phyloP scores from a whole-genome alignment of 2,329 filamentous ascomycete species.

The Scopulariopsis brevicaulis region DNA sequence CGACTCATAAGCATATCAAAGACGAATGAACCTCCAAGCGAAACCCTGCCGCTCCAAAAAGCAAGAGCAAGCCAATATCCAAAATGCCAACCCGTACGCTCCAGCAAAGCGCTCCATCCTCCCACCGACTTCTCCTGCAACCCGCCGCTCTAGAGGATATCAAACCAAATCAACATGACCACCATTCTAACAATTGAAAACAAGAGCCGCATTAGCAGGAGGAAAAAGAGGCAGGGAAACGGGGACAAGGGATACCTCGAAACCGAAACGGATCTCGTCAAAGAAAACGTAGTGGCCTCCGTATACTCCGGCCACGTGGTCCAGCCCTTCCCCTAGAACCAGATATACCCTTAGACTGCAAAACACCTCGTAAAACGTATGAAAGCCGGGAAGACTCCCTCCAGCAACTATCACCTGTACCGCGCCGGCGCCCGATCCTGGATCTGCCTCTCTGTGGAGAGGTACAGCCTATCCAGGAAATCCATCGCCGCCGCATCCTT shows the following conservation, averaged over 20 bases:
- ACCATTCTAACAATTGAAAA: not conserved
- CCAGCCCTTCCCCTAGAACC: not conserved
- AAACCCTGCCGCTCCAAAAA: not conserved
- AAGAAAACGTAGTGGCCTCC: not conserved
- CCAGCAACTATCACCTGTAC: conserved; percentile 19
- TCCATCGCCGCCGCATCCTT: conserved; percentile 79
- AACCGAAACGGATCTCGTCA: not conserved
- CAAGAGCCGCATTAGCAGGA: not conserved
- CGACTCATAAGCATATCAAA: not conserved
- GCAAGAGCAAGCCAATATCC: not conserved
- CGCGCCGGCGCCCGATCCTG: conserved; percentile 46
- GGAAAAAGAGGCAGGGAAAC: not conserved
- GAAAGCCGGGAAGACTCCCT: not conserved
- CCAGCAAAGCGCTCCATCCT: not conserved
- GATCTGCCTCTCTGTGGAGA: conserved; percentile 70
- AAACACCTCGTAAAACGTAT: not conserved
- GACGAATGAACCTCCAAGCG: too few relatives aligned
- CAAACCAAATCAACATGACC: not conserved
- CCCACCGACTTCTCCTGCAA: not conserved
- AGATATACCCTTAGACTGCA: not conserved
- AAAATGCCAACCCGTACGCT: not conserved
- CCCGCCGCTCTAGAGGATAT: not conserved
- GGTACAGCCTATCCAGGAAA: conserved; percentile 70
- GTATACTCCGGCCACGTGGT: not conserved
- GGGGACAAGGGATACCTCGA: not conserved